Conservation (phyloP, 257 asterid species). For the Fraxinus anomala region DNA sequence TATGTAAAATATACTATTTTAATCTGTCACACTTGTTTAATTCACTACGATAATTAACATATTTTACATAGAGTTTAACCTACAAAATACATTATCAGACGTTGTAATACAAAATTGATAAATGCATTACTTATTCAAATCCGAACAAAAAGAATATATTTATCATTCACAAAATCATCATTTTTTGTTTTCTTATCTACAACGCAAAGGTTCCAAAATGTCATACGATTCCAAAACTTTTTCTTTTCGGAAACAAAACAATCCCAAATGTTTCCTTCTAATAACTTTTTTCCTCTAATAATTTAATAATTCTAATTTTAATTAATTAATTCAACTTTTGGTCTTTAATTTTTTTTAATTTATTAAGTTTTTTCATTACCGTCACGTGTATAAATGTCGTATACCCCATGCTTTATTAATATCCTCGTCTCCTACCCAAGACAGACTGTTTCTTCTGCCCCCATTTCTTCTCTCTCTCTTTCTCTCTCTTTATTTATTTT, state of each 20-base stretch:
- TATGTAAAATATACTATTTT: too few relatives aligned
- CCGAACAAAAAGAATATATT: too few relatives aligned
- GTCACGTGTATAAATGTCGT: background rate
- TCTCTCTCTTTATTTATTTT: background rate
- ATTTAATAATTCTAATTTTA: background rate
- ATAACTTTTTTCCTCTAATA: too few relatives aligned
- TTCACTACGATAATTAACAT: too few relatives aligned
- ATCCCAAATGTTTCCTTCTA: background rate
- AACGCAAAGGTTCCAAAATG: background rate
- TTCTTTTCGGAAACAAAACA: background rate
- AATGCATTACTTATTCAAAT: too few relatives aligned
- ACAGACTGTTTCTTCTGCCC: constrained; percentile 33
- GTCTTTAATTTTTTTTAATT: background rate
- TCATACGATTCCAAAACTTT: background rate
- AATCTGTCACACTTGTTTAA: too few relatives aligned
- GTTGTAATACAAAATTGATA: too few relatives aligned
- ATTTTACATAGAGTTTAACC: too few relatives aligned
- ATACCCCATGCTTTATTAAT: background rate
- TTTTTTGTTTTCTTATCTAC: background rate
- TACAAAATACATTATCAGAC: too few relatives aligned
- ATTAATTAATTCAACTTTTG: background rate
- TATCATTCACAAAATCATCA: too few relatives aligned
- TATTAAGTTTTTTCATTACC: background rate
- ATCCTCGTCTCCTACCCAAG: constrained; percentile 33
- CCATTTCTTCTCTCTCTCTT: background rate